Evolutionary conservation across 345 rosid genomes (phyloP), one percentile per base, ranked within the genome.

Genomic region (Hevea brasiliensis): DNA sequence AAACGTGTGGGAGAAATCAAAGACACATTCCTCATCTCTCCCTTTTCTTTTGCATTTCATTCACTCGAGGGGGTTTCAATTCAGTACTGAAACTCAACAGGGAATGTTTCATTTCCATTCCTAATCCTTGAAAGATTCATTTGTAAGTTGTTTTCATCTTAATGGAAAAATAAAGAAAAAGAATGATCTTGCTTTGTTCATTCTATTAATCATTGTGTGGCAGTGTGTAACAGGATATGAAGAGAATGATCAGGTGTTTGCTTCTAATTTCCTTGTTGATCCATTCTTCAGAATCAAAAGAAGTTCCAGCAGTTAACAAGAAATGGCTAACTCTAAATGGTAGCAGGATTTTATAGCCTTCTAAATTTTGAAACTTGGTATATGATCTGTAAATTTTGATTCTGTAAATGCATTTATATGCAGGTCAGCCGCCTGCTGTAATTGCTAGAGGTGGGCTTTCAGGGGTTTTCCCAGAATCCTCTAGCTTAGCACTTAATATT

Each of bases 391-490:
- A 45, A 14, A 15, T 17, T 50, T 50, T 50, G 6, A 50, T 50
- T 50, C 17, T 4, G 20, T 15, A 50, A 0, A 4, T 50, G 7
- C 6, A 17, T 14, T 17, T 50, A 50, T 20, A 55, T 65, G 70
- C 86, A 94, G 98, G 98, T 15, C 7, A 70, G 50, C 63, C 77
- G 32, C 98, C 98, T 24, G 74, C 77, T 24, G 89, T 91, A 20
- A 76, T 91, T 23, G 98, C 97, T 0, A 88, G 96, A 1, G 99
- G 97, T 0, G 98, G 99, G 23, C 88, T 89, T 72, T 86, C 98
- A 0, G 97, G 99, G 60, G 65, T 89, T 14, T 89, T 90, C 70
- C 99, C 99, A 0, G 94, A 90, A 74, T 89, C 92, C 0, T 82
- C 88, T n/a, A 47, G 65, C 32, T 71, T 61, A 20, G 96, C 96